Evolutionary conservation across 805 yeast genomes (phyloP).

Genomic region (Cyberlindnera sargentensis): DNA sequence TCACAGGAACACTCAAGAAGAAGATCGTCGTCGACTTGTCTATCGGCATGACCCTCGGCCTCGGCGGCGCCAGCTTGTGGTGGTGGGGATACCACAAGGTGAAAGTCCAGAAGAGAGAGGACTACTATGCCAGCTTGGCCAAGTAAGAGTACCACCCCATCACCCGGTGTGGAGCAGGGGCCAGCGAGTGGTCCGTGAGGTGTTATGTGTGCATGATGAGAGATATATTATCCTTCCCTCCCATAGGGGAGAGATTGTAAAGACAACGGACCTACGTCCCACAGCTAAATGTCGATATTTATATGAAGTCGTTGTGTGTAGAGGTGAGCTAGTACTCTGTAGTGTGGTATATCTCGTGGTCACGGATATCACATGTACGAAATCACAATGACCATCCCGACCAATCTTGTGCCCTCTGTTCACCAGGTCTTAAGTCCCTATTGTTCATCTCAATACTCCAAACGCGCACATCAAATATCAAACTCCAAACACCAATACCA

Average conservation of each 20-base stretch:
- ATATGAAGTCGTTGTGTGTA: no score
- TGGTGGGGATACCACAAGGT: constrained; percentile 83
- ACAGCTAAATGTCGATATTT: no score
- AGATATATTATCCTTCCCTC: no score
- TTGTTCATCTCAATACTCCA: no score
- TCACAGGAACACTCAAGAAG: constrained; percentile 76
- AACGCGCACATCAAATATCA: no score
- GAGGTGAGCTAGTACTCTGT: background rate
- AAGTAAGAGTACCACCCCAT: constrained; percentile 17
- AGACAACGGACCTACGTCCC: no score
- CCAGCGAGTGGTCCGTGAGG: background rate
- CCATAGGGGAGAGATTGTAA: no score
- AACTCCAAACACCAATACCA: no score
- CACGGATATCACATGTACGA: background rate
- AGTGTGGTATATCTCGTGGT: background rate
- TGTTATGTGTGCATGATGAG: background rate
- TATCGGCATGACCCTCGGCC: constrained; percentile 59
- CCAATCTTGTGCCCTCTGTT: no score
- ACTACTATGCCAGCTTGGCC: constrained; percentile 48
- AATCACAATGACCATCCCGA: no score
- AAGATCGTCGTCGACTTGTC: constrained; percentile 73
- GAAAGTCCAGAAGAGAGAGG: constrained; percentile 69
- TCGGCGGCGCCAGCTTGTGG: constrained; percentile 65
- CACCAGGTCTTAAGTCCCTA: no score
- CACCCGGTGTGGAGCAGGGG: background rate